Base-by-base conservation (phyloP, 176 grass and related monocot species). In the Phragmites australis region DNA sequence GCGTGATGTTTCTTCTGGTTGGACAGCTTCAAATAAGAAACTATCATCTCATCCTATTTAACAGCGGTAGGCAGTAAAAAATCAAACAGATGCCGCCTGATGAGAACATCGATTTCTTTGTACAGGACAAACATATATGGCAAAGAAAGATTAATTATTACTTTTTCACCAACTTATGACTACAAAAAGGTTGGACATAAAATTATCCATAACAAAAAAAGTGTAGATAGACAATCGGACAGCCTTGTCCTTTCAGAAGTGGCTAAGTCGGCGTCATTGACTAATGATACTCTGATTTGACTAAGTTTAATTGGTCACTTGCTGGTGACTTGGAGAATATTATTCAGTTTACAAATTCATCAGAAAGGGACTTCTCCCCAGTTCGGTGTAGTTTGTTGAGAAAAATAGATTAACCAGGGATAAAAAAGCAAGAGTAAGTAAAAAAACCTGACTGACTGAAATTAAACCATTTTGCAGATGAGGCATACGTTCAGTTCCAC, bases 401-500 rank as follows among this genome's bases (percentile, higher is more conserved):
- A 29, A 75, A 68, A 69, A 78, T 13, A 89, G 68, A 69, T 37
- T 14, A n/a, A 46, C 32, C 30, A 56, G 12, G n/a, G 44, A 56
- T 19, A 51, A 60, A 46, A 76, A 17, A 65, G 12, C 15, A 25
- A 15, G 0, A 21, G 6, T 11, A 55, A 10, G 5, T 26, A 6
- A 32, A 54, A 53, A 47, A 51, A 67, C 29, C 58, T 26, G 18
- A 51, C 50, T 45, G 6, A 26, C 6, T 60, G 31, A 60, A 75
- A 50, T 40, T 44, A 23, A 79, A 74, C 37, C 46, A 45, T 17
- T 64, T 40, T 87, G 85, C 88, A 97, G 93, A 97, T 76, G 90
- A 97, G 79, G 83, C 77, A 4, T 97, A 97, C 19, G 14, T 98
- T 61, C 78, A 91, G 67, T 98, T 98, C 86, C 95, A 94, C 77